These are phyloP conservation scores for Phytophthora idaei DNA, from an alignment of 352 stramenopile genomes.

Conservation along the genomic window DNA sequence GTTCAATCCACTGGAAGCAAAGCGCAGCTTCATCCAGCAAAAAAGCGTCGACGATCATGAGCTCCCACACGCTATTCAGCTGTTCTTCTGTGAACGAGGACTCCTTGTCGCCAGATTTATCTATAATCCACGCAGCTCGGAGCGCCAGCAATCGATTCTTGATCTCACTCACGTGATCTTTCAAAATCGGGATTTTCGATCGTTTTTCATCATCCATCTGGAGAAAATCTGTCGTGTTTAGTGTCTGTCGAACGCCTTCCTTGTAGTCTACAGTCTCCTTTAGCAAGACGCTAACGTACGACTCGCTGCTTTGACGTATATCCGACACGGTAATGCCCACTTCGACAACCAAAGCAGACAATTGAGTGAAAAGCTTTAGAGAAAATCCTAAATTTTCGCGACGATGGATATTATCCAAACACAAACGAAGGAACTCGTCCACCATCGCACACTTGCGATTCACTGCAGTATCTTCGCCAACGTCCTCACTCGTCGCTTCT, in stretches of 20 bases:
- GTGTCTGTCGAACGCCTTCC: conserved; percentile 2
- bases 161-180: conserved; percentile 34
- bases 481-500: conserved; percentile 16
- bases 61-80: conserved; percentile 50
- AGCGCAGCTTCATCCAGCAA: conserved; percentile 57
- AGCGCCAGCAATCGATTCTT: conserved; percentile 66
- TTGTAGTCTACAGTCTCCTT: conserved; percentile 41
- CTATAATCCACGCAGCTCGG: conserved; percentile 59
- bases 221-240: conserved; percentile 10
- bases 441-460: conserved; percentile 19
- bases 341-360: conserved; percentile 38
- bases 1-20: conserved; percentile 79
- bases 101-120: conserved; percentile 6
- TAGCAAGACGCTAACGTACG: conserved; percentile 31
- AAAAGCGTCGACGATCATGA: conserved; percentile 43
- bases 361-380: conserved; percentile 45
- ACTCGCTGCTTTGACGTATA: background rate
- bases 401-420: conserved; percentile 33
- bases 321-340: conserved; percentile 6
- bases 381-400: conserved; percentile 26
- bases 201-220: conserved; percentile 18
- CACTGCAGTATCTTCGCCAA: background rate
- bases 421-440: conserved; percentile 29
- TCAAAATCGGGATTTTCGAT: conserved; percentile 19
- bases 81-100: conserved; percentile 21